Percentiles rank a stretch among this genome's conserved stretches.
phyloP scores from a whole-genome alignment of 148 eudicot species.

The Agrostemma githago region DNA sequence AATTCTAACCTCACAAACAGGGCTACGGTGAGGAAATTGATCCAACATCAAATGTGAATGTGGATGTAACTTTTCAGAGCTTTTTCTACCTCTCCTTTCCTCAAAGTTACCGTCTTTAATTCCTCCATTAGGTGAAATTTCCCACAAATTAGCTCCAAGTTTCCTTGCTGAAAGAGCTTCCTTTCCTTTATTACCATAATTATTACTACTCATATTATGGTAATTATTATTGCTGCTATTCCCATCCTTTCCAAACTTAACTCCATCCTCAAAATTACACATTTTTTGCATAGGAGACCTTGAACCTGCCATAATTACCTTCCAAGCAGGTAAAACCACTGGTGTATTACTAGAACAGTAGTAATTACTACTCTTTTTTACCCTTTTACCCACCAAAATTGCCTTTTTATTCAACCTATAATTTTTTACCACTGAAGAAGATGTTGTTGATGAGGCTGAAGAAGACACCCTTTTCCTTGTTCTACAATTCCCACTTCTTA shows the following conservation, averaged over 20 bases:
- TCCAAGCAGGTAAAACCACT: conserved; percentile 63
- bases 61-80: conserved; percentile 13
- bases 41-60: conserved; percentile 26
- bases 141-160: conserved; percentile 77
- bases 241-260: conserved; percentile 14
- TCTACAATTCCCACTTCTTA: conserved; percentile 41
- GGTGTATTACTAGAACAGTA: conserved; percentile 29
- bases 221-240: neutral
- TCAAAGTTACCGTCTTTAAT: conserved; percentile 22
- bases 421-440: conserved; percentile 45
- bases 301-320: conserved; percentile 41
- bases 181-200: conserved; percentile 32
- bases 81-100: conserved; percentile 28
- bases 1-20: conserved; percentile 40
- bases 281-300: conserved; percentile 34
- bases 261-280: conserved; percentile 30
- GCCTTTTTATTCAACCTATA: conserved; percentile 61
- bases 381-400: conserved; percentile 48
- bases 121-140: conserved; percentile 39
- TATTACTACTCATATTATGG: conserved; percentile 13
- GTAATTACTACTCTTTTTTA: conserved; percentile 19
- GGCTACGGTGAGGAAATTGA: conserved; percentile 33
- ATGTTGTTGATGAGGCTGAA: conserved; percentile 55
- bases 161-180: conserved; percentile 66
- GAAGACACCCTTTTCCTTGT: conserved; percentile 61